These are phyloP conservation scores for Exserohilum turcica DNA, from an alignment of 2,329 filamentous ascomycete genomes.

Conservation along the genomic window DNA sequence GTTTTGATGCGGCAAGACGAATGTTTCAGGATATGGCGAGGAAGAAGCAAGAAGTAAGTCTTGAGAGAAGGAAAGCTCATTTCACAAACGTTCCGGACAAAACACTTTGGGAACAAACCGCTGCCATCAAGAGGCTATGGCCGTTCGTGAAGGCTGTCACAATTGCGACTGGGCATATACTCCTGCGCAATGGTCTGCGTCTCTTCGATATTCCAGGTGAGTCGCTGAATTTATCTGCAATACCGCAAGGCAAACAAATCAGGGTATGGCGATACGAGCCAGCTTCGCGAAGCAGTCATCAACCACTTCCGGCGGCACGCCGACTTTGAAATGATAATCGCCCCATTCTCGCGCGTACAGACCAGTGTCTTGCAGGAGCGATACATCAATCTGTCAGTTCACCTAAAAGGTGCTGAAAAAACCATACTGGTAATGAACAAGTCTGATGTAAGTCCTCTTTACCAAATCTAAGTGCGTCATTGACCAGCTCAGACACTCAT, in stretches of 20 bases:
- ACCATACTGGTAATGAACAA: slow-evolving; percentile 19
- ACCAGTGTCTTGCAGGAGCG: slow-evolving; percentile 3
- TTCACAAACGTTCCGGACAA: slow-evolving; percentile 8
- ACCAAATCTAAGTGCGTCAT: too few species aligned
- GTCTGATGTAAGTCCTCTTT: slow-evolving; percentile 14
- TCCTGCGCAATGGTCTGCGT: slow-evolving; percentile 10
- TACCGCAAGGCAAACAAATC: neutral
- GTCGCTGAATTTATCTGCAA: neutral
- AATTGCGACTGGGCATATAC: slow-evolving; percentile 15
- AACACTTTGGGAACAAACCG: neutral
- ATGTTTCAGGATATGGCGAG: neutral
- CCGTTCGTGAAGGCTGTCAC: slow-evolving; percentile 14
- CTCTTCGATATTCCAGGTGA: slow-evolving; percentile 23
- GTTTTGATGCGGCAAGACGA: too few species aligned
- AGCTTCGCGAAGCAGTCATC: slow-evolving; percentile 15
- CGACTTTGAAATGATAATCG: slow-evolving; percentile 21
- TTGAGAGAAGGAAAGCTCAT: neutral
- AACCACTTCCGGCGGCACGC: slow-evolving; percentile 15
- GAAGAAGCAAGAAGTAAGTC: neutral
- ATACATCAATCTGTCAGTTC: slow-evolving; percentile 13
- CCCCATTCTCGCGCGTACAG: slow-evolving; percentile 1
- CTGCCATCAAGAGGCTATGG: slow-evolving; percentile 4
- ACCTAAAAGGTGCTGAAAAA: slow-evolving; percentile 8
- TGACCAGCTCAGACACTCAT: slow-evolving; percentile 2
- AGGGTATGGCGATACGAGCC: slow-evolving; percentile 24